These are phyloP conservation scores for Favolaschia claudopus DNA, from an alignment of 768 basidiomycete species.

Conservation along the genomic window DNA sequence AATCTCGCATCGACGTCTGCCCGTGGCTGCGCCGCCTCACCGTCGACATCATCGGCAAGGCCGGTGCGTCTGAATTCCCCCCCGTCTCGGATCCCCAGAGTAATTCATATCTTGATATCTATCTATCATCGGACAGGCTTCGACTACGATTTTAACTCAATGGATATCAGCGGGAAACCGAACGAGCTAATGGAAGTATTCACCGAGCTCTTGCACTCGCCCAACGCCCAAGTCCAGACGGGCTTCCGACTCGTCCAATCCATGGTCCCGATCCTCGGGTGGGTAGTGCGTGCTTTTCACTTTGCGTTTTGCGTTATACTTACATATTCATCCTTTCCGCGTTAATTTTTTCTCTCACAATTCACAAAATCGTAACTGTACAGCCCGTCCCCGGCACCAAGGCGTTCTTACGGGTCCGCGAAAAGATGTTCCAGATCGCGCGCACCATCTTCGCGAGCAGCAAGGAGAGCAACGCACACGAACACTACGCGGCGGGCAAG, in stretches of 20 bases:
- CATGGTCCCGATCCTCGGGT: constrained; percentile 53
- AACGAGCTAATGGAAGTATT: neutral
- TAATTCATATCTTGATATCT: constrained; percentile 1
- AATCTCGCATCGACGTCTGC: neutral
- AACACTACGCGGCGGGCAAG: constrained; percentile 32
- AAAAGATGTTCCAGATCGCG: constrained; percentile 37
- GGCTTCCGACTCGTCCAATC: constrained; percentile 33
- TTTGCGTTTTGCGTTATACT: neutral
- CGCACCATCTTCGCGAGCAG: constrained; percentile 41
- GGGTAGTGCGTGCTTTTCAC: constrained; percentile 24
- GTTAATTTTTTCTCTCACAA: too few relatives aligned
- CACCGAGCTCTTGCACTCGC: neutral
- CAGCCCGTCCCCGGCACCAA: neutral
- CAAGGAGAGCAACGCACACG: constrained; percentile 31
- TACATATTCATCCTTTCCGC: neutral
- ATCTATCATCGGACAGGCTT: too few relatives aligned
- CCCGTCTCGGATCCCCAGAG: neutral
- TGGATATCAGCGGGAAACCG: neutral
- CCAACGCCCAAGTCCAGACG: neutral
- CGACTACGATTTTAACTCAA: neutral
- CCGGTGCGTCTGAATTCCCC: neutral
- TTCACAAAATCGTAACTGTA: too few relatives aligned
- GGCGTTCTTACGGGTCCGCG: neutral
- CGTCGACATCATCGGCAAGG: neutral
- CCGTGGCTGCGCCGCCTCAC: neutral